Percentiles rank a stretch among this genome's conserved stretches.
Conservation (phyloP, 1,284 basidiomycete species). For the Psilocybe mexicana region DNA sequence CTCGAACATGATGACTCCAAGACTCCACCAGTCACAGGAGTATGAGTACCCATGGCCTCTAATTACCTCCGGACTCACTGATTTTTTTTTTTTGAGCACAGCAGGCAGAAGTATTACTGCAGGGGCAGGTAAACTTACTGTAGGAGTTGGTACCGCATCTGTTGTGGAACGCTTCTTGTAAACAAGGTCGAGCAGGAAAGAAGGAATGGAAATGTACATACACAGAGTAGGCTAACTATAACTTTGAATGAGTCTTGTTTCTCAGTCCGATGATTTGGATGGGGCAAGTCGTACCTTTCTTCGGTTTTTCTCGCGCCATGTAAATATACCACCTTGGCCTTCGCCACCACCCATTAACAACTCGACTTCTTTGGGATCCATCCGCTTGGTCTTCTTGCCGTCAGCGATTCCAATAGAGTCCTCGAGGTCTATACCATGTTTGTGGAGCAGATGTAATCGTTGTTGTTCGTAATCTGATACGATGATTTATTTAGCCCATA, state of each 20-base stretch:
- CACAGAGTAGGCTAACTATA: slow-evolving; percentile 90
- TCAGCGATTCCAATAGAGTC: slow-evolving; percentile 67
- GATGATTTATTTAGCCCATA: slow-evolving; percentile 14
- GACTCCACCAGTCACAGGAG: slow-evolving; percentile 97
- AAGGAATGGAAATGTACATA: slow-evolving; percentile 46
- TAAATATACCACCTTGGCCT: slow-evolving; percentile 80
- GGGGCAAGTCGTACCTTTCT: slow-evolving; percentile 60
- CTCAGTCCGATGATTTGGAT: slow-evolving; percentile 17
- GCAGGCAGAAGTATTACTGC: slow-evolving; percentile 9
- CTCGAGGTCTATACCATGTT: slow-evolving; percentile 94
- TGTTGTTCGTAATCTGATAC: slow-evolving; percentile 90
- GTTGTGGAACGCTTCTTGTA: slow-evolving; percentile 15
- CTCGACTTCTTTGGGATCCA: slow-evolving; percentile 80
- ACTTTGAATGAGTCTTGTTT: slow-evolving; percentile 13
- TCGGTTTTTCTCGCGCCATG: slow-evolving; percentile 92
- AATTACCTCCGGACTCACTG: slow-evolving; percentile 95
- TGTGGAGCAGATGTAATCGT: slow-evolving; percentile 83
- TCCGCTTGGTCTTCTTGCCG: slow-evolving; percentile 67
- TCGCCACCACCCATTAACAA: slow-evolving; percentile 77
- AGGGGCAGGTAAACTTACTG: slow-evolving; percentile 54
- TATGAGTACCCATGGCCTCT: slow-evolving; percentile 91
- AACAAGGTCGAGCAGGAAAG: slow-evolving; percentile 14
- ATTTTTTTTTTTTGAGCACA: background rate
- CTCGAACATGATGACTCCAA: slow-evolving; percentile 92
- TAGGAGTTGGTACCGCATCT: slow-evolving; percentile 91